Base-by-base conservation (phyloP, 2,329 filamentous ascomycete species). In the Aspergillus proliferans region DNA sequence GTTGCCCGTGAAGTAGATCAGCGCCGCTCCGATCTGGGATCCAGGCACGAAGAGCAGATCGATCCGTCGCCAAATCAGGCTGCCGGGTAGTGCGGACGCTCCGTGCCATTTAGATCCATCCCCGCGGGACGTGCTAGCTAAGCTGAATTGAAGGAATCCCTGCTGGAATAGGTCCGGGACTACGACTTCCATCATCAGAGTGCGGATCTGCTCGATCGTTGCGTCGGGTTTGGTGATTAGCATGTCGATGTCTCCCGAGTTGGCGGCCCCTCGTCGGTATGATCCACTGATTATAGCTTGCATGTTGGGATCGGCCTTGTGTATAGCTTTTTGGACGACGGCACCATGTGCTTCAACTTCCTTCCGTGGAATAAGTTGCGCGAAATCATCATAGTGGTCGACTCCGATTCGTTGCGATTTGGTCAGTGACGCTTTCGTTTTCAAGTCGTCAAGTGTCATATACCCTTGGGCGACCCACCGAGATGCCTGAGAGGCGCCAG, bases 1-100 rank as follows among this genome's bases (percentile, higher is more conserved):
- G 58, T 96, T 93, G 1, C 92, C 92, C 0, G 92, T 96, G 62
- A 96, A 97, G 64, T 96, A 96, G n/a, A 96, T 79, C 52, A 96
- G 66, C 0, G 91, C 90, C 0, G 88, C 91, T 1, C 92, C 92
- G 45, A 89, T 77, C 67, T 95, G 85, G 2, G 80, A 75, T 57
- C 84, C 83, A 0, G 91, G 90, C 1, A 95, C 91, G 3, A 94
- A 78, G 1, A 96, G 73, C 18, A 96, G 79, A 63, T 96, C 91
- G 52, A 96, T 85, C 2, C 90, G 81, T 7, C 90, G 79, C 90
- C 89, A 95, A 1, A 80, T 65, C 0, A 73, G 73, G 52, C 62
- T 73, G 34, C 45, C 59, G 0, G 87, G 86, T 0, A 95, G 73
- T 9, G 84, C 80, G 36, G 86, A 93, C 46, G 87, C 91, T 3